Conservation (phyloP, 1,139 yeast genomes). For the Citeromyces hawaiiensis region DNA sequence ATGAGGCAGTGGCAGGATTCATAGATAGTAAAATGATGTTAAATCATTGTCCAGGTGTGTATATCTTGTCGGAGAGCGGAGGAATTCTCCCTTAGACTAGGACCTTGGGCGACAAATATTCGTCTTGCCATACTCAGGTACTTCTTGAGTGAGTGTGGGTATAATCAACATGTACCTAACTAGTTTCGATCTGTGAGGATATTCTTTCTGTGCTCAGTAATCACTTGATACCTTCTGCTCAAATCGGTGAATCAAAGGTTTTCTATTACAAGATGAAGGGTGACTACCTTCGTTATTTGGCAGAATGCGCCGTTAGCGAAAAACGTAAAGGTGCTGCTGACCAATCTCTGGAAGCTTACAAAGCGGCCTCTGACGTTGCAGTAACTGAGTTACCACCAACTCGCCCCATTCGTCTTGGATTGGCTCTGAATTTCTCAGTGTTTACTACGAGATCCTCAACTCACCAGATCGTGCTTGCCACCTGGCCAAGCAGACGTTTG, state of each 20-base stretch:
- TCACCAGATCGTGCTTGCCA: conserved; percentile 98
- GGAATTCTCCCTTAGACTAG: too few relatives aligned
- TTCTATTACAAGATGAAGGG: conserved; percentile 99
- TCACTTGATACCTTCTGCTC: conserved; percentile 88
- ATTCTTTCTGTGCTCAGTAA: conserved; percentile 77
- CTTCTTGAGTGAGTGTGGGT: too few relatives aligned
- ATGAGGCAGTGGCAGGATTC: too few relatives aligned
- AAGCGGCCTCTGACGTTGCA: conserved; percentile 93
- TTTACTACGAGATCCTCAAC: conserved; percentile 94
- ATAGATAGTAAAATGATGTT: too few relatives aligned
- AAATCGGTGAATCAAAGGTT: conserved; percentile 94
- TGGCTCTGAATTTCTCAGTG: conserved; percentile 95
- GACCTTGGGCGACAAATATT: too few relatives aligned
- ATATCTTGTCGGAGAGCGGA: too few relatives aligned
- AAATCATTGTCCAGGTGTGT: too few relatives aligned
- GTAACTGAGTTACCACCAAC: conserved; percentile 96
- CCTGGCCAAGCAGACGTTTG: conserved; percentile 97
- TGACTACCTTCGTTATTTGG: conserved; percentile 97
- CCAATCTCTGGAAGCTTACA: conserved; percentile 86
- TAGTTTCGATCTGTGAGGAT: conserved; percentile 95
- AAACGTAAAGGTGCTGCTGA: conserved; percentile 91
- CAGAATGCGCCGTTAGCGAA: conserved; percentile 88
- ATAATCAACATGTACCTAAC: too few relatives aligned
- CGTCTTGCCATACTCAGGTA: too few relatives aligned
- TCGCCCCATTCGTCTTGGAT: conserved; percentile 96